Evolutionary conservation across 306 rosid genomes (phyloP).

Genomic region (Lathyrus aphaca): DNA sequence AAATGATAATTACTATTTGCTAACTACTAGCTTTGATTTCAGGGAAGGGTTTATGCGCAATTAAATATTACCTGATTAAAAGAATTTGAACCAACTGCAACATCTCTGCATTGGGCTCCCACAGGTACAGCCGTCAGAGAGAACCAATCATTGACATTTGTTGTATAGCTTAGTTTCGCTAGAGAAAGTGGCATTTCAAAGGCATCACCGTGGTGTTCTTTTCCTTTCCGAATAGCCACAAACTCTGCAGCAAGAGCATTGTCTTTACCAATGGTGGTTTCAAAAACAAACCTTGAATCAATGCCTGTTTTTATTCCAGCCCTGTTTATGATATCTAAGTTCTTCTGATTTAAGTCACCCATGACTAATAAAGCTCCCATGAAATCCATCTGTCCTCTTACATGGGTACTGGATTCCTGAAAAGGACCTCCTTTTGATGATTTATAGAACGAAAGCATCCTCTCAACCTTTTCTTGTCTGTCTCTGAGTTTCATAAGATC

Average conservation of each 20-base stretch:
- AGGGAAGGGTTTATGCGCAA: not conserved
- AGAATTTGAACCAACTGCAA: slow-evolving; percentile 58
- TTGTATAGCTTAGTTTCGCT: slow-evolving; percentile 60
- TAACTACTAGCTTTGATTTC: not conserved
- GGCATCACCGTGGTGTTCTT: slow-evolving; percentile 31
- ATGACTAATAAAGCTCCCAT: slow-evolving; percentile 62
- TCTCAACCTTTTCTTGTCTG: slow-evolving; percentile 89
- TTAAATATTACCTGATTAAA: slow-evolving; percentile 56
- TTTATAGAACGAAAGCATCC: slow-evolving; percentile 66
- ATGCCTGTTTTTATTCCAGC: slow-evolving; percentile 74
- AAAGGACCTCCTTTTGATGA: slow-evolving; percentile 73
- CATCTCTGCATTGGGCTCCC: slow-evolving; percentile 89
- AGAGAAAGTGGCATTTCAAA: slow-evolving; percentile 66
- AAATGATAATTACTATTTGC: not conserved
- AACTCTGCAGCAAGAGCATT: slow-evolving; percentile 70
- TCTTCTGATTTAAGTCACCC: slow-evolving; percentile 51
- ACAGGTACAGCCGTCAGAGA: slow-evolving; percentile 67
- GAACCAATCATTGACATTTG: slow-evolving; percentile 61
- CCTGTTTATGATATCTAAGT: slow-evolving; percentile 43
- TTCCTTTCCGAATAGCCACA: slow-evolving; percentile 59
- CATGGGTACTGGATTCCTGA: slow-evolving; percentile 60
- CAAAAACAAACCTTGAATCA: slow-evolving; percentile 69
- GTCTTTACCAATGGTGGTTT: slow-evolving; percentile 57
- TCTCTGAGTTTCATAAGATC: slow-evolving; percentile 88
- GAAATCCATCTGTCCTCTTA: slow-evolving; percentile 73